Conservation (phyloP, 257 asterid species). For the Orobanche coerulescens region DNA sequence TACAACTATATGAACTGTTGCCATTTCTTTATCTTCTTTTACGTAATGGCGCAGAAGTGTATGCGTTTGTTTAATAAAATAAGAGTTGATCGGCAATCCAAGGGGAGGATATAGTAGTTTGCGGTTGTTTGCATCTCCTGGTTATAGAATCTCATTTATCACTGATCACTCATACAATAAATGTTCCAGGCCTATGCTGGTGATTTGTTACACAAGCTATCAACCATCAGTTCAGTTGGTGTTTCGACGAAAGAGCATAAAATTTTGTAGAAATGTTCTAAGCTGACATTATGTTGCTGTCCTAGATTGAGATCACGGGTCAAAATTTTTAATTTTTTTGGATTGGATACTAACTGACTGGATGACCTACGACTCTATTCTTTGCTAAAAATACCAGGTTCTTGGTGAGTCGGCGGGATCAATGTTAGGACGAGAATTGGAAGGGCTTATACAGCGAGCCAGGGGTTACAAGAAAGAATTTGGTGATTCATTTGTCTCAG, state of each 20-base stretch:
- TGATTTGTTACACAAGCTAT: not conserved
- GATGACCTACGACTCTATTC: constrained; percentile 9
- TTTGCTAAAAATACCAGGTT: constrained; percentile 37
- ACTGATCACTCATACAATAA: too few relatives aligned
- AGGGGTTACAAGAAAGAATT: constrained; percentile 78
- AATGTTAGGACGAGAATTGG: constrained; percentile 85
- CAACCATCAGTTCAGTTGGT: not conserved
- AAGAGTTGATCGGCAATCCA: too few relatives aligned
- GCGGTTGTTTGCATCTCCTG: not conserved
- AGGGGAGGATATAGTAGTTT: not conserved
- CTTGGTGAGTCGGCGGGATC: constrained; percentile 85
- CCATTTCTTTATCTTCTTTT: not conserved
- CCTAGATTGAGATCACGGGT: not conserved
- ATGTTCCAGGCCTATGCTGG: not conserved
- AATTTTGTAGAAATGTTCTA: not conserved
- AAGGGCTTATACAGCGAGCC: constrained; percentile 75
- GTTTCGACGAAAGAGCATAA: not conserved
- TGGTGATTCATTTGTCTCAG: constrained; percentile 82
- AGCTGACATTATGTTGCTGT: not conserved
- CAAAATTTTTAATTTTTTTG: not conserved
- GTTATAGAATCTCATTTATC: not conserved
- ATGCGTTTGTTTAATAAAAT: not conserved
- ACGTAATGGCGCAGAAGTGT: not conserved
- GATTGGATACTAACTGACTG: not conserved
- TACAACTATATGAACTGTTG: not conserved